Conservation (phyloP, 208 protist genomes). For the Paratrypanosoma confusum region DNA sequence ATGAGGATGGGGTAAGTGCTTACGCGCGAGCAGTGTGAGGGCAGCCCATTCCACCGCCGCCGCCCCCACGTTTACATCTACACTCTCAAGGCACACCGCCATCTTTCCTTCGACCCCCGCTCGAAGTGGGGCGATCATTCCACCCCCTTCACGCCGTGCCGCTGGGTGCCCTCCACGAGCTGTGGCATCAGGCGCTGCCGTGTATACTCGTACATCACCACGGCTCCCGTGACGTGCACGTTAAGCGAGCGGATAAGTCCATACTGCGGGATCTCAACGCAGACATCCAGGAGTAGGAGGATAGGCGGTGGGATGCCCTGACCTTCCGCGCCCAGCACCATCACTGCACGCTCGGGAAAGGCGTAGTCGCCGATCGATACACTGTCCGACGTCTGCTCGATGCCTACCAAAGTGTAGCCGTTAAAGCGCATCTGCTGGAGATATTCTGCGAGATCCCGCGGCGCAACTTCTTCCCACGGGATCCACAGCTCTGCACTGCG, state of each 20-base stretch:
- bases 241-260: constrained; percentile 87
- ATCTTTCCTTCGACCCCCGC: too few species aligned
- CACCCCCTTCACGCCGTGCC: too few species aligned
- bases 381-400: constrained; percentile 84
- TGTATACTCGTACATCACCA: constrained; percentile 89
- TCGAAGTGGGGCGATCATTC: too few species aligned
- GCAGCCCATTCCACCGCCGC: too few species aligned
- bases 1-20: too few species aligned
- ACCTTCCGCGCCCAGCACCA: constrained; percentile 80
- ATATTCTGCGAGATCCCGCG: constrained; percentile 40
- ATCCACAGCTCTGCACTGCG: constrained; percentile 86
- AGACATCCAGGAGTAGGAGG: constrained; percentile 70
- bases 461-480: constrained; percentile 59
- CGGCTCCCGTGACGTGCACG: constrained; percentile 84
- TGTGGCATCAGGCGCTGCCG: constrained; percentile 77
- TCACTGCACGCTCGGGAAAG: constrained; percentile 57
- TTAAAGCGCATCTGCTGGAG: constrained; percentile 37
- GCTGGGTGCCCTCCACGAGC: too few species aligned
- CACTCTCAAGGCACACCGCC: too few species aligned
- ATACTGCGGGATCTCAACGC: constrained; percentile 88
- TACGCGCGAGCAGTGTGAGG: too few species aligned
- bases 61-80: too few species aligned
- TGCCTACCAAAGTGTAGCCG: constrained; percentile 80
- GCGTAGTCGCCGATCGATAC: constrained; percentile 54
- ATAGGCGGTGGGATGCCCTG: constrained; percentile 79